Base-by-base conservation (phyloP, 2,329 filamentous ascomycete genomes). In the Rutstroemia sp. region DNA sequence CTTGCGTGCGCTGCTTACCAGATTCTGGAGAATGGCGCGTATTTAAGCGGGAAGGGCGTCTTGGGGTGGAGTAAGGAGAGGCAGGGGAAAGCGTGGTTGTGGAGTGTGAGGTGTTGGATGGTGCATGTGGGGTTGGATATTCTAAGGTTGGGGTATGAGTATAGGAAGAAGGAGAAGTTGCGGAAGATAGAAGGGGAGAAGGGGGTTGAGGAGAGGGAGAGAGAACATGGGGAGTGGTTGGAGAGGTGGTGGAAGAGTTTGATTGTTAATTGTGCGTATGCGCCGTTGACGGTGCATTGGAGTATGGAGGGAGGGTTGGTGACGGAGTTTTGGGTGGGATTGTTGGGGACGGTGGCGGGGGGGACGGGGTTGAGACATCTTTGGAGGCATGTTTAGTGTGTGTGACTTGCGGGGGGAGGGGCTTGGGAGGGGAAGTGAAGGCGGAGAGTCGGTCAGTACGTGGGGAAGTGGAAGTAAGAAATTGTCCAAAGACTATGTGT, bases 201-300 rank as follows among this genome's bases (percentile, higher is more conserved):
- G 39, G 39, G 67, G 60, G 63, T 66, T 53, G 71, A 42, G 63
- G 59, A 53, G 62, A 66, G 48, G 61, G 67, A 58, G 60, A 68
- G 57, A 70, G 72, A 63, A 51, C 68, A 67, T 50, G 65, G 58
- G 63, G 65, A 58, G 63, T 66, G 50, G 67, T 69, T 39, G 63
- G 68, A 58, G 49, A 60, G 57, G 63, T 91, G 82, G 81, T 84
- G 80, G 76, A 82, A 79, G 67, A 81, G 85, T 67, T 73, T 92
- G 53, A 75, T 83, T 19, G 79, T 84, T 44, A 91, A 90, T 72
- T 68, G 82, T 60, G 84, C 87, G 34, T 95, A 89, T 83, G 83
- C 88, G 56, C 90, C 92, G 34, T 75, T 95, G 69, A 92, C 89
- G 59, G 67, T 92, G 25, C 90, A 96, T 74, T 96, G 88, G 86